phyloP scores from a whole-genome alignment of 2,329 filamentous ascomycete genomes.

The Verticillium albo-atrum region DNA sequence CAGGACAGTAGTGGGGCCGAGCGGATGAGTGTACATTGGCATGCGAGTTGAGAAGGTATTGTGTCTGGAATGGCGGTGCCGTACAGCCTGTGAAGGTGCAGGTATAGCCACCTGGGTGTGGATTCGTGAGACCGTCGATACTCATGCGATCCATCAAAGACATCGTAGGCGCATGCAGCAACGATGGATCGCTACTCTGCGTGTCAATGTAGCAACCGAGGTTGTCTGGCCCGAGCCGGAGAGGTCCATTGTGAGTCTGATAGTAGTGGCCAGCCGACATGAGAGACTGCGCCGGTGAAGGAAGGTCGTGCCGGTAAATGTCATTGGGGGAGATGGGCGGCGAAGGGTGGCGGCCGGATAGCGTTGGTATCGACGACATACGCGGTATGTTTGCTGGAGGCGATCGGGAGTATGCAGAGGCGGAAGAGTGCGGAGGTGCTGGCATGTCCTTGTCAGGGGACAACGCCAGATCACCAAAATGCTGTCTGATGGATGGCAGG shows the following conservation, averaged over 20 bases:
- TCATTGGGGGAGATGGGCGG: constrained; percentile 49
- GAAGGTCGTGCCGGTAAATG: constrained; percentile 27
- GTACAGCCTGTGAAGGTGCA: constrained; percentile 62
- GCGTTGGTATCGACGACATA: constrained; percentile 20
- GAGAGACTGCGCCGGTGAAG: constrained; percentile 38
- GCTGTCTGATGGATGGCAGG: constrained; percentile 33
- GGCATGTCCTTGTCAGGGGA: constrained; percentile 27
- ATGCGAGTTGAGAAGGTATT: constrained; percentile 74
- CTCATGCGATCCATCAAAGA: constrained; percentile 50
- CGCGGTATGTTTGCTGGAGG: constrained; percentile 26
- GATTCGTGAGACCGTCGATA: constrained; percentile 53
- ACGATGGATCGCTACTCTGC: constrained; percentile 39
- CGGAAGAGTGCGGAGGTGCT: constrained; percentile 3
- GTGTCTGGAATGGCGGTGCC: constrained; percentile 71
- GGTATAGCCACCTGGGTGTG: constrained; percentile 46
- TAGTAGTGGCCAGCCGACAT: constrained; percentile 21
- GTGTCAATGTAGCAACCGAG: constrained; percentile 40
- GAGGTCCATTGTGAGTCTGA: constrained; percentile 21
- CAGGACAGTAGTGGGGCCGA: constrained; percentile 62
- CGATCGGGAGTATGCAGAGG: constrained; percentile 21
- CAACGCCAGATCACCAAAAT: constrained; percentile 28
- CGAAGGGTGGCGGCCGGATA: constrained; percentile 19
- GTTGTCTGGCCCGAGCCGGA: constrained; percentile 36
- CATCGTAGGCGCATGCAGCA: constrained; percentile 33
- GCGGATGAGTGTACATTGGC: constrained; percentile 65